Evolutionary conservation across 306 rosid genomes (phyloP).

Genomic region (Trichosanthes cucumerina): DNA sequence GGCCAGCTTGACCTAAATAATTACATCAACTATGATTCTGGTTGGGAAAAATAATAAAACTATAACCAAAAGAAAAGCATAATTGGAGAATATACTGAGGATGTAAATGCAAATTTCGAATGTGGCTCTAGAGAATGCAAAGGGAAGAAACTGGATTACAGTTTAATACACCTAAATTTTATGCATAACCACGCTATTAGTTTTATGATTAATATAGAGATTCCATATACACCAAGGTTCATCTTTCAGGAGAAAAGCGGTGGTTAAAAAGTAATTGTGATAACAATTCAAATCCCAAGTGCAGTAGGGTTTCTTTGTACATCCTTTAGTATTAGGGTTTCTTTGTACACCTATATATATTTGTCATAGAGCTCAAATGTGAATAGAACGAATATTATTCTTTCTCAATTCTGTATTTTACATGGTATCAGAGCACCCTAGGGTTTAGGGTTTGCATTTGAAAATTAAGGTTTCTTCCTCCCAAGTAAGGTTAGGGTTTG

Average conservation of each 20-base stretch:
- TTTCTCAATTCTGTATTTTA: too few species aligned
- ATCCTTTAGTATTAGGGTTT: too few species aligned
- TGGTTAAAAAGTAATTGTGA: background rate
- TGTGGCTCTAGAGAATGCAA: background rate
- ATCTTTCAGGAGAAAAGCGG: background rate
- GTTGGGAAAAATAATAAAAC: background rate
- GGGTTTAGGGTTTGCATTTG: too few species aligned
- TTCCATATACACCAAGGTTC: background rate
- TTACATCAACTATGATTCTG: background rate
- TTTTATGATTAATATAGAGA: background rate
- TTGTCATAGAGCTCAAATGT: too few species aligned
- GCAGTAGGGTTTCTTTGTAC: too few species aligned
- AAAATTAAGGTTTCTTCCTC: too few species aligned
- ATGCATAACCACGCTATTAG: background rate
- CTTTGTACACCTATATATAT: too few species aligned
- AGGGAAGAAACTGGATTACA: background rate
- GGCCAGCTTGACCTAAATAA: slow-evolving; percentile 74
- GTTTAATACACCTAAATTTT: background rate
- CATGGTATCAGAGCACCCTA: too few species aligned
- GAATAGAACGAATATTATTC: too few species aligned
- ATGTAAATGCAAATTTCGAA: background rate
- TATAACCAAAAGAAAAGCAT: background rate
- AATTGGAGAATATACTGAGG: background rate
- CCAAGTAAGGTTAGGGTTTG: too few species aligned
- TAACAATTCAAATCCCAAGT: background rate